Evolutionary conservation across 2,329 filamentous ascomycete species (phyloP).

Genomic region (Tolypocladium album): DNA sequence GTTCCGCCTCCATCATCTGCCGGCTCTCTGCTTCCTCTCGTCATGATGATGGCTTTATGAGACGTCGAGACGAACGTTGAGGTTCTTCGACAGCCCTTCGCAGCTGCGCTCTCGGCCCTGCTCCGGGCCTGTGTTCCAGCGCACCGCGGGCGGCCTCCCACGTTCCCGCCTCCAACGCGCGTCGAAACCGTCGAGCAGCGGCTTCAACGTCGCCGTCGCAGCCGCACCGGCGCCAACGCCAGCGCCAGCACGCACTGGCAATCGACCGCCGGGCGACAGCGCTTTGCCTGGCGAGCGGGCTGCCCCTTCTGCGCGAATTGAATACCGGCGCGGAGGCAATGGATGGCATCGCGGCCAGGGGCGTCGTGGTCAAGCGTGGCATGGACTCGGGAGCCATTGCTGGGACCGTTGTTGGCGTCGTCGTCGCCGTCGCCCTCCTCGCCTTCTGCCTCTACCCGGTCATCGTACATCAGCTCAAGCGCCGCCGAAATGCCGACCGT

Average conservation of each 20-base stretch:
- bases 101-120: background rate
- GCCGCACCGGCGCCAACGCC: background rate
- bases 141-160: slow-evolving; percentile 4
- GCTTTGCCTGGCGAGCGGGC: background rate
- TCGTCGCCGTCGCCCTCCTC: slow-evolving; percentile 21
- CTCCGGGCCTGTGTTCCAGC: background rate
- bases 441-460: slow-evolving; percentile 28
- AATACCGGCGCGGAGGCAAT: background rate
- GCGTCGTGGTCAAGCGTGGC: slow-evolving; percentile 13
- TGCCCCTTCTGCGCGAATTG: background rate
- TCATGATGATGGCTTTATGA: background rate
- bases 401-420: slow-evolving; percentile 24
- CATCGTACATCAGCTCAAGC: slow-evolving; percentile 20
- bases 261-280: background rate
- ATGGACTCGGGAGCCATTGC: slow-evolving; percentile 24
- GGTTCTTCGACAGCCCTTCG: background rate
- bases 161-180: background rate
- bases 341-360: slow-evolving; percentile 2
- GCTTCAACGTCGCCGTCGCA: background rate
- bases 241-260: background rate
- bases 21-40: background rate
- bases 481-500: slow-evolving; percentile 11
- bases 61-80: background rate
- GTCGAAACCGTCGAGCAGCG: background rate
- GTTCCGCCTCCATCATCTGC: background rate